Percentiles rank a stretch among this genome's conserved stretches.
phyloP scores from a whole-genome alignment of 805 yeast species.

The Yarrowia keelungensis region DNA sequence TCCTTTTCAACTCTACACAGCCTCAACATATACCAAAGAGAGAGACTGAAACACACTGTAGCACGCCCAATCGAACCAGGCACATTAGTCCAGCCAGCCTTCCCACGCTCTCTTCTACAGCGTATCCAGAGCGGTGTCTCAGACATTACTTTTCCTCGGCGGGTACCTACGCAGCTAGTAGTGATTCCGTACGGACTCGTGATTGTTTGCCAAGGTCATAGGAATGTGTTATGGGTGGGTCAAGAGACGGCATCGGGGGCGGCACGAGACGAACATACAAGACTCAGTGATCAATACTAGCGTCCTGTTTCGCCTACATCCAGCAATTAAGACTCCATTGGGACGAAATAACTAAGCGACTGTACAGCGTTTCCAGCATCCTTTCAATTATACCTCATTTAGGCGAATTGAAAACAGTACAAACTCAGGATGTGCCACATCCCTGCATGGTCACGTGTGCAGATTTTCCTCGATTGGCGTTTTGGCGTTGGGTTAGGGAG shows the following conservation, averaged over 20 bases:
- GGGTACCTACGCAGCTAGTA: too few species aligned
- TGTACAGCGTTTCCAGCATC: not conserved
- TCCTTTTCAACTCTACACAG: not conserved
- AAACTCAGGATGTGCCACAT: slow-evolving; percentile 24
- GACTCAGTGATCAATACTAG: too few species aligned
- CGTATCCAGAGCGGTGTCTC: not conserved
- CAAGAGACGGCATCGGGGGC: too few species aligned
- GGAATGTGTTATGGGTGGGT: too few species aligned
- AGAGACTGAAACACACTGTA: slow-evolving; percentile 1
- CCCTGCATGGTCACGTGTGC: slow-evolving; percentile 27
- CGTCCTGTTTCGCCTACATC: not conserved
- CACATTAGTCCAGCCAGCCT: slow-evolving; percentile 1
- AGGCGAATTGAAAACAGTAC: slow-evolving; percentile 17
- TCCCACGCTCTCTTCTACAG: not conserved
- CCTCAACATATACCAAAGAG: not conserved
- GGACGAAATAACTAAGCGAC: not conserved
- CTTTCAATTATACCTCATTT: slow-evolving; percentile 20
- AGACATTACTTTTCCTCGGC: too few species aligned
- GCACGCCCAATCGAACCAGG: not conserved
- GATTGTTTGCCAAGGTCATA: too few species aligned
- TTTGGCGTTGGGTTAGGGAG: not conserved
- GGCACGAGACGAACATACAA: too few species aligned
- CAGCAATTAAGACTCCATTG: not conserved
- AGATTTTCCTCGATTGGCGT: not conserved
- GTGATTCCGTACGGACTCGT: too few species aligned